Percentiles rank a stretch among this genome's conserved stretches.
Conservation (phyloP, 306 rosid genomes). For the Cicer chorassanicum region DNA sequence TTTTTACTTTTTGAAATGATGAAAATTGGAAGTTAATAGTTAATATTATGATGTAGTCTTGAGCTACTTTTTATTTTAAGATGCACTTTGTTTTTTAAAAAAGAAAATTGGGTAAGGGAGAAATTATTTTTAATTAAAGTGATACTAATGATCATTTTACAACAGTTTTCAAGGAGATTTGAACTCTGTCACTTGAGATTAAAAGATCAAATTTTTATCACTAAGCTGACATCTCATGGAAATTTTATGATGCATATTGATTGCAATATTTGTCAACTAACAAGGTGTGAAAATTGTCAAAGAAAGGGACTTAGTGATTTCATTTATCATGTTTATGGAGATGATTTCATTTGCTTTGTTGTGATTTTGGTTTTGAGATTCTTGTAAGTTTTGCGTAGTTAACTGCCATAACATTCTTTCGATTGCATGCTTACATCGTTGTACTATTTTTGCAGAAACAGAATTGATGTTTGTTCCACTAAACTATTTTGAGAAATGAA, state of each 20-base stretch:
- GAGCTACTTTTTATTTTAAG: neutral
- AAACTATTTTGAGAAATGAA: neutral
- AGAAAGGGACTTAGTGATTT: neutral
- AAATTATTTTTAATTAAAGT: too few relatives aligned
- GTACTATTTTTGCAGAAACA: neutral
- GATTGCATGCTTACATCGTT: constrained; percentile 28
- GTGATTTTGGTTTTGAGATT: constrained; percentile 16
- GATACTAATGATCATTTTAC: too few relatives aligned
- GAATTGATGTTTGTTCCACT: constrained; percentile 26
- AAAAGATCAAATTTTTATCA: too few relatives aligned
- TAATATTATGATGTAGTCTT: neutral
- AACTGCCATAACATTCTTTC: neutral
- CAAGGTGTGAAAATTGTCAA: neutral
- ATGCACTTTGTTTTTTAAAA: neutral
- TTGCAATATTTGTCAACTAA: neutral
- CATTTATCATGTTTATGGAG: constrained; percentile 17
- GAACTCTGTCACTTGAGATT: too few relatives aligned
- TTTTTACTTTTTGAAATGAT: neutral
- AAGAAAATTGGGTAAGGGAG: too few relatives aligned
- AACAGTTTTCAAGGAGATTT: too few relatives aligned
- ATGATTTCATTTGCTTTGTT: constrained; percentile 1
- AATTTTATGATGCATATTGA: neutral
- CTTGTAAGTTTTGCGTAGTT: neutral
- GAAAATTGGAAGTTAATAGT: neutral
- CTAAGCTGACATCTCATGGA: neutral